Conservation (phyloP, 257 asterid genomes). For the Coffea canephora region DNA sequence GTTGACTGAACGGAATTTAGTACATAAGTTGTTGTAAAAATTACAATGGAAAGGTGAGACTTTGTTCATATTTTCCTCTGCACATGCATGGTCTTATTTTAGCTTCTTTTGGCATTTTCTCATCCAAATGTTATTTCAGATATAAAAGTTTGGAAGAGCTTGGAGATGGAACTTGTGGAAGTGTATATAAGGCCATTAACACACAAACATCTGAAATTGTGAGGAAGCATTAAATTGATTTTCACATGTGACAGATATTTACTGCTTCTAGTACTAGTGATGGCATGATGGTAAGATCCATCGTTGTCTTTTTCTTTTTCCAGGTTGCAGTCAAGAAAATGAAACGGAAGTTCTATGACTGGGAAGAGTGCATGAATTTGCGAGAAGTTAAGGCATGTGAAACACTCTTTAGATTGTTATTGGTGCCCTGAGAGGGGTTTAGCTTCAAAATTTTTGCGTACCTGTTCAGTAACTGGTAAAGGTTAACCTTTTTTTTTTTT, state of each 20-base stretch:
- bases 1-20: conserved; percentile 42
- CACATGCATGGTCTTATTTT: conserved; percentile 5
- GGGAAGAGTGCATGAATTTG: conserved; percentile 88
- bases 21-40: conserved; percentile 32
- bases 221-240: conserved; percentile 25
- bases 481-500: conserved; percentile 19
- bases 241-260: conserved; percentile 2
- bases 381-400: conserved; percentile 80
- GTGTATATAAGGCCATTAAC: conserved; percentile 87
- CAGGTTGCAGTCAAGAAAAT: conserved; percentile 96
- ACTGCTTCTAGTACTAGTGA: background rate
- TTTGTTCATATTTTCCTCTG: conserved; percentile 4
- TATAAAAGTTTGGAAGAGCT: conserved; percentile 78
- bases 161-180: conserved; percentile 92
- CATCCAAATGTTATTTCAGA: conserved; percentile 38
- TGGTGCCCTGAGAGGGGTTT: background rate
- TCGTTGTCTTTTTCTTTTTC: background rate
- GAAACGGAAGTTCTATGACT: conserved; percentile 80
- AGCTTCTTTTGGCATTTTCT: conserved; percentile 24
- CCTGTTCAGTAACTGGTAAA: conserved; percentile 1
- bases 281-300: background rate
- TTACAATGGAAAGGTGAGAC: conserved; percentile 73
- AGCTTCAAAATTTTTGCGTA: background rate
- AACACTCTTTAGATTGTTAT: conserved; percentile 2
- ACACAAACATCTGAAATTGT: conserved; percentile 78